A percentile compares a stretch with the other conserved stretches of the same genome.
Evolutionary conservation across 306 rosid species (phyloP).

Genomic region (Amphicarpaea edgeworthii): DNA sequence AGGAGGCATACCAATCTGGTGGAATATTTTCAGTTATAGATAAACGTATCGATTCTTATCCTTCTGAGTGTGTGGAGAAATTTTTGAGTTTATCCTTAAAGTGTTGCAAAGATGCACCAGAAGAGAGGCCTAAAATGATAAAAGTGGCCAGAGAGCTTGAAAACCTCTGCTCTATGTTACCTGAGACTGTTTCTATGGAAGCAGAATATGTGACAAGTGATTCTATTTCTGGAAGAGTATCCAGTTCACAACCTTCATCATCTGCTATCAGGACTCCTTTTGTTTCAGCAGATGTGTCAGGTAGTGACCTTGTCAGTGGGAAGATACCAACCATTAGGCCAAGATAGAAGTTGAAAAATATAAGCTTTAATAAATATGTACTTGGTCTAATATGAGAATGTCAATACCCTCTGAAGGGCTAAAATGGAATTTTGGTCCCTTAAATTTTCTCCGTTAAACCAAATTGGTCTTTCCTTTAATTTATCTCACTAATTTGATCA

Average conservation of each 20-base stretch:
- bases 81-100: slow-evolving; percentile 40
- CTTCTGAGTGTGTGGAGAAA: background rate
- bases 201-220: background rate
- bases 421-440: no score
- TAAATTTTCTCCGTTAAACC: no score
- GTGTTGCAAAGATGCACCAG: slow-evolving; percentile 83
- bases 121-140: slow-evolving; percentile 82
- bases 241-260: background rate
- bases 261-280: background rate
- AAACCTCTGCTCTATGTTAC: slow-evolving; percentile 64
- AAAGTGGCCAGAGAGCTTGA: slow-evolving; percentile 86
- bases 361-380: background rate
- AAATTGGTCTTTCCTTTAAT: no score
- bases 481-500: no score
- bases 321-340: slow-evolving; percentile 18
- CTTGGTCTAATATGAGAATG: background rate
- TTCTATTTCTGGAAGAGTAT: background rate
- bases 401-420: background rate
- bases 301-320: slow-evolving; percentile 23
- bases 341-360: background rate
- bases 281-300: background rate
- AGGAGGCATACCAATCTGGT: background rate
- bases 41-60: background rate
- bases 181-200: background rate
- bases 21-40: background rate